Evolutionary conservation across 1,284 basidiomycete species (phyloP).

Genomic region (Afroboletus lepidellus): DNA sequence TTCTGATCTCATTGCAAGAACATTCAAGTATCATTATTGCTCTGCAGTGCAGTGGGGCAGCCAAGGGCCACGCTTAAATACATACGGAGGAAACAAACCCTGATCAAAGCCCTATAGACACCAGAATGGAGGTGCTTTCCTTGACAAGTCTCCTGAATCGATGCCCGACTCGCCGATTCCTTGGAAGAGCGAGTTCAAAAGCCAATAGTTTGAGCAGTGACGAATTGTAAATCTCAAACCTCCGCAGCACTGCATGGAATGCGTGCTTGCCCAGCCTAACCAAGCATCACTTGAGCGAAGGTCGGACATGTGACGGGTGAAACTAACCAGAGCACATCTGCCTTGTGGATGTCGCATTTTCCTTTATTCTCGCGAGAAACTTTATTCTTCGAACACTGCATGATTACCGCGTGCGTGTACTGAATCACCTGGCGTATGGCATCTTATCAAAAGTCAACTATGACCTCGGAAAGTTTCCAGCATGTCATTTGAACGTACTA

Average conservation of each 20-base stretch:
- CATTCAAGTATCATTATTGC: background rate
- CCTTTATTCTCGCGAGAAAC: constrained; percentile 41
- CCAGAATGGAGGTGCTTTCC: constrained; percentile 42
- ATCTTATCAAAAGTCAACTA: constrained; percentile 36
- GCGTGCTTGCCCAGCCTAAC: constrained; percentile 81
- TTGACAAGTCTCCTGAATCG: constrained; percentile 48
- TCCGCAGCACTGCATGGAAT: constrained; percentile 65
- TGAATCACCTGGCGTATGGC: constrained; percentile 58
- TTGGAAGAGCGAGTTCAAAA: constrained; percentile 48
- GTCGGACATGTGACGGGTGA: background rate
- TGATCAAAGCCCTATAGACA: constrained; percentile 24
- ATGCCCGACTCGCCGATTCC: constrained; percentile 40
- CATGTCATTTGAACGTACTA: constrained; percentile 40
- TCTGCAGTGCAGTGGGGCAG: background rate
- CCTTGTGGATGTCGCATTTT: constrained; percentile 45
- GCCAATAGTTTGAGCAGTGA: constrained; percentile 47
- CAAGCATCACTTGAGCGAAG: constrained; percentile 6
- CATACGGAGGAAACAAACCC: background rate
- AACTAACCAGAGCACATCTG: constrained; percentile 62
- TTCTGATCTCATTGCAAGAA: background rate
- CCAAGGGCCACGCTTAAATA: background rate
- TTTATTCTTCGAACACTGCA: constrained; percentile 46
- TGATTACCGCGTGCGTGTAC: constrained; percentile 54
- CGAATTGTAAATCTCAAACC: constrained; percentile 48
- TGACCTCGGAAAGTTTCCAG: constrained; percentile 1